Evolutionary conservation across 345 rosid species (phyloP).

Genomic region (Orychophragmus violaceus): DNA sequence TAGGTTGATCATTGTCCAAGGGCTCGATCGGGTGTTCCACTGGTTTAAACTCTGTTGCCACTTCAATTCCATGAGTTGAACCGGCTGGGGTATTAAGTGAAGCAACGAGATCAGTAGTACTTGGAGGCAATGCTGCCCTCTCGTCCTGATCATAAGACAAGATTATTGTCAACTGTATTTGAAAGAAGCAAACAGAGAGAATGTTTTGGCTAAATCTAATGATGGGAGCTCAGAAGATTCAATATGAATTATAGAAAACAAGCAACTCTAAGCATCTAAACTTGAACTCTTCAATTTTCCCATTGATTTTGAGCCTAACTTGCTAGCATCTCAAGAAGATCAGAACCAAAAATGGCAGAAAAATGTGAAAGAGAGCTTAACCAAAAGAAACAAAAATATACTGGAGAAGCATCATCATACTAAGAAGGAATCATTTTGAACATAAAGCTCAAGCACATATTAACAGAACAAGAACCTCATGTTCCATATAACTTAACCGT

Average conservation of each 20-base stretch:
- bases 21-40: slow-evolving; percentile 89
- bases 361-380: background rate
- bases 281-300: no score
- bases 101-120: slow-evolving; percentile 33
- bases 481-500: background rate
- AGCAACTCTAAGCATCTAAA: background rate
- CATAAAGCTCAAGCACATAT: background rate
- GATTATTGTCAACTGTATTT: background rate
- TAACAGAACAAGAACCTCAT: background rate
- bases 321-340: background rate
- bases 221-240: background rate
- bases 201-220: background rate
- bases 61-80: slow-evolving; percentile 70
- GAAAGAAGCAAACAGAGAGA: background rate
- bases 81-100: background rate
- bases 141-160: slow-evolving; percentile 43
- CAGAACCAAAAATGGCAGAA: background rate
- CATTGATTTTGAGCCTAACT: no score
- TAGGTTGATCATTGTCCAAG: slow-evolving; percentile 60
- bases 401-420: background rate
- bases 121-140: slow-evolving; percentile 52
- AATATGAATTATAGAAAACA: background rate
- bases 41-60: slow-evolving; percentile 77
- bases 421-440: background rate
- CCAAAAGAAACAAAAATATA: background rate